Evolutionary conservation across 306 rosid genomes (phyloP).

Genomic region (Vigna radiata): DNA sequence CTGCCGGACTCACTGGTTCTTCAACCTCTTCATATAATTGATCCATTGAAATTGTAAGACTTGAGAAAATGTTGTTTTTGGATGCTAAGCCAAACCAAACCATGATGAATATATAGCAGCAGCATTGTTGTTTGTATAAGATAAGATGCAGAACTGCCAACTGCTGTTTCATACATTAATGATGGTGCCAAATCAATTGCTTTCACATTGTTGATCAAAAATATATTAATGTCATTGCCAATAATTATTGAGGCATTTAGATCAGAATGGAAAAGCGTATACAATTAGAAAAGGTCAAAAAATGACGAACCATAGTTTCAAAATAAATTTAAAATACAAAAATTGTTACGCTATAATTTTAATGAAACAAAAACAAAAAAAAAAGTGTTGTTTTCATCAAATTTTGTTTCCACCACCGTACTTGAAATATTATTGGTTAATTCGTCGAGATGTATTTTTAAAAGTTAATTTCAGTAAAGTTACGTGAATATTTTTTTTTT

Average conservation of each 20-base stretch:
- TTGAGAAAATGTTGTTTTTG: background rate
- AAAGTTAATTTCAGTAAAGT: no score
- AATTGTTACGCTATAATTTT: background rate
- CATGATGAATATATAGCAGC: background rate
- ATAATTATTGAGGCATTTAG: background rate
- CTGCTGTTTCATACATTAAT: background rate
- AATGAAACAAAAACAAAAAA: background rate
- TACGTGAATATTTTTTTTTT: no score
- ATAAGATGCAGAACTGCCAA: background rate
- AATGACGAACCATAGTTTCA: background rate
- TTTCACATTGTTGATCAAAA: background rate
- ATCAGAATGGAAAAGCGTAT: background rate
- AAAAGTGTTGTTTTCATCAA: no score
- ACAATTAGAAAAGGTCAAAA: background rate
- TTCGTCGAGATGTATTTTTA: no score
- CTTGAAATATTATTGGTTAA: no score
- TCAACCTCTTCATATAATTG: slow-evolving; percentile 36
- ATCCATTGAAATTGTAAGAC: slow-evolving; percentile 8
- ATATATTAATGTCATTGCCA: background rate
- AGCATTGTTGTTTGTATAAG: background rate
- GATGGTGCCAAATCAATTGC: background rate
- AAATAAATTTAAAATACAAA: no score
- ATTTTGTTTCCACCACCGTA: no score
- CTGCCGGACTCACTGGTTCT: slow-evolving; percentile 68
- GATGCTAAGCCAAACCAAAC: background rate